Evolutionary conservation across 768 basidiomycete species (phyloP).

Genomic region (Lactarius trivialis): DNA sequence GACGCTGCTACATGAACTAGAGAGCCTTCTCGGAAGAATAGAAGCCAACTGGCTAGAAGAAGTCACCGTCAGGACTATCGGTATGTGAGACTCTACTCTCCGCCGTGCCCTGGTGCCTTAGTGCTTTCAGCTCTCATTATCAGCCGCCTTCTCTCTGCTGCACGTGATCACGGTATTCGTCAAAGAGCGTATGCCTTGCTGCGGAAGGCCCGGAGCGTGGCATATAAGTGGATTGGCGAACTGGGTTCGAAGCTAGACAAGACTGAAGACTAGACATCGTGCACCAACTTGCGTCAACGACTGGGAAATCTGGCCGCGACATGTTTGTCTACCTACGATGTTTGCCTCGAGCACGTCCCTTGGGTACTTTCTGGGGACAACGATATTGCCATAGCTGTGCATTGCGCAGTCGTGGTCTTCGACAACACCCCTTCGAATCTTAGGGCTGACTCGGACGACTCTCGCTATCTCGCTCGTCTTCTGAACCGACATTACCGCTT

Average conservation of each 20-base stretch:
- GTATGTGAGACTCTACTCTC: not conserved
- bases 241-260: not conserved
- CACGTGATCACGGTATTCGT: not conserved
- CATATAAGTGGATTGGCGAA: not conserved
- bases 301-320: slow-evolving; percentile 2
- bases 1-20: slow-evolving; percentile 33
- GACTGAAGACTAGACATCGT: not conserved
- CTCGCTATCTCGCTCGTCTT: not conserved
- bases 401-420: not conserved
- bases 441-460: not conserved
- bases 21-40: slow-evolving; percentile 31
- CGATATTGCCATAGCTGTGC: not conserved
- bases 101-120: too few species aligned
- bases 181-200: not conserved
- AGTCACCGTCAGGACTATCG: not conserved
- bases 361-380: not conserved
- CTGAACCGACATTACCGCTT: not conserved
- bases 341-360: not conserved
- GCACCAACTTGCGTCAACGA: not conserved
- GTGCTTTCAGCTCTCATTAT: not conserved
- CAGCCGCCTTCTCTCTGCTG: not conserved
- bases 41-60: slow-evolving; percentile 36
- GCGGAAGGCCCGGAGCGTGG: not conserved
- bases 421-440: not conserved
- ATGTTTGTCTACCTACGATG: not conserved